A percentile compares a stretch with the other conserved stretches of the same genome.
Conservation (phyloP, 345 rosid species). For the Xanthoceras sorbifolium region DNA sequence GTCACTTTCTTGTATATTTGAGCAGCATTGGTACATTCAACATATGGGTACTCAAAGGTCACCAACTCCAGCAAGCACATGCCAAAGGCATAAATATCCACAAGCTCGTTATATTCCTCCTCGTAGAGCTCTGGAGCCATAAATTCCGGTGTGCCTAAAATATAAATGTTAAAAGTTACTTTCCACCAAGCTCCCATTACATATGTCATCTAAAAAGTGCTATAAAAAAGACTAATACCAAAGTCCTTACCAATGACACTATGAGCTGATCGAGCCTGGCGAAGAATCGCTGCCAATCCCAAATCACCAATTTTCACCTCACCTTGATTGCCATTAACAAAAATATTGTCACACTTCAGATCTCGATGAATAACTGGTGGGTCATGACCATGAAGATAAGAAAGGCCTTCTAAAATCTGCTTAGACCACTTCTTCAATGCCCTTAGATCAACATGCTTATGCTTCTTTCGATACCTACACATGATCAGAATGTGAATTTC, state of each 20-base stretch:
- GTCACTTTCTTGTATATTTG: slow-evolving; percentile 96
- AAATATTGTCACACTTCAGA: slow-evolving; percentile 93
- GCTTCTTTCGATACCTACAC: slow-evolving; percentile 83
- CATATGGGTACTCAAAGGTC: slow-evolving; percentile 86
- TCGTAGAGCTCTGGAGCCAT: slow-evolving; percentile 99
- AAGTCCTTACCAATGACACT: slow-evolving; percentile 71
- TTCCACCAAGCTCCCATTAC: neutral
- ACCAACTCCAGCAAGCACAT: slow-evolving; percentile 96
- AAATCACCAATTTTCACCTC: slow-evolving; percentile 97
- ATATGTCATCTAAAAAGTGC: neutral
- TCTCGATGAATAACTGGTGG: slow-evolving; percentile 98
- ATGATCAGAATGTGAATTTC: slow-evolving; percentile 17
- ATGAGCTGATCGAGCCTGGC: slow-evolving; percentile 75
- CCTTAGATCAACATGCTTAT: slow-evolving; percentile 80
- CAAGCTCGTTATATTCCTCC: slow-evolving; percentile 94
- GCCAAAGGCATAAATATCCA: slow-evolving; percentile 95
- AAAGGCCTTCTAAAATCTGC: slow-evolving; percentile 84
- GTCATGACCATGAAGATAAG: slow-evolving; percentile 83
- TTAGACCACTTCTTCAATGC: slow-evolving; percentile 93
- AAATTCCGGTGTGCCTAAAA: slow-evolving; percentile 90
- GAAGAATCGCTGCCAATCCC: slow-evolving; percentile 79
- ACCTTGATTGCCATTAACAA: slow-evolving; percentile 95
- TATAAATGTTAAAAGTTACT: slow-evolving; percentile 2
- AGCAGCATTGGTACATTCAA: slow-evolving; percentile 90
- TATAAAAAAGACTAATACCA: neutral